Evolutionary conservation across 768 basidiomycete genomes (phyloP).

Genomic region (Leccinum broughii): DNA sequence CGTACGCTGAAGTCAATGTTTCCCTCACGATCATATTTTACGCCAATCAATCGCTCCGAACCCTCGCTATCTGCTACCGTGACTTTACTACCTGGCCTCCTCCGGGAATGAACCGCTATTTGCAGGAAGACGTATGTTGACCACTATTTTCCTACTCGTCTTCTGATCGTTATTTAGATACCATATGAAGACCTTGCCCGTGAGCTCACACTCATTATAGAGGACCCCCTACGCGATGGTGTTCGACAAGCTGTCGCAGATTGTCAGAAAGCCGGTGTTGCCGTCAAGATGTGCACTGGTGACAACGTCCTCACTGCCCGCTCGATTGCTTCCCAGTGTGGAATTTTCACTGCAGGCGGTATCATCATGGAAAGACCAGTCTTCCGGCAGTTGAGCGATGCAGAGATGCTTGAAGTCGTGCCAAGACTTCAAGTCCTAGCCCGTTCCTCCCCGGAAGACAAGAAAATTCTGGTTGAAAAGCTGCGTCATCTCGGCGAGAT

Average conservation of each 20-base stretch:
- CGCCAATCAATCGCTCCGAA: slow-evolving; percentile 92
- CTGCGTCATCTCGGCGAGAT: slow-evolving; percentile 86
- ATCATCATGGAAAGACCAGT: slow-evolving; percentile 98
- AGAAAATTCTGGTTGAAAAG: slow-evolving; percentile 88
- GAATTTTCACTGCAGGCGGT: slow-evolving; percentile 91
- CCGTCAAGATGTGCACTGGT: slow-evolving; percentile 98
- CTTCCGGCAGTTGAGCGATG: slow-evolving; percentile 74
- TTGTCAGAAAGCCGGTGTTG: slow-evolving; percentile 87
- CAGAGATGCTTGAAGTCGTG: slow-evolving; percentile 77
- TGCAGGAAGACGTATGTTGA: slow-evolving; percentile 55
- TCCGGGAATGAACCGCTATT: slow-evolving; percentile 36
- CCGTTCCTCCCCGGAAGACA: slow-evolving; percentile 96
- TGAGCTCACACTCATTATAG: slow-evolving; percentile 88
- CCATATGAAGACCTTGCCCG: slow-evolving; percentile 66
- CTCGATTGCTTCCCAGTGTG: slow-evolving; percentile 96
- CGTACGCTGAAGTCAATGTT: slow-evolving; percentile 77
- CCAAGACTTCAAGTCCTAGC: slow-evolving; percentile 96
- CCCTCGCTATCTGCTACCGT: slow-evolving; percentile 91
- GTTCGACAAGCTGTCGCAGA: slow-evolving; percentile 87
- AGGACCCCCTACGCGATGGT: slow-evolving; percentile 91
- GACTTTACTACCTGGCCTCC: slow-evolving; percentile 92
- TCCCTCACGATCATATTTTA: slow-evolving; percentile 95
- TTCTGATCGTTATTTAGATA: slow-evolving; percentile 44
- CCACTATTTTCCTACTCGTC: neutral
- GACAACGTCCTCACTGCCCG: slow-evolving; percentile 94